A percentile compares a stretch with the other conserved stretches of the same genome.
Evolutionary conservation across 176 grass and related monocot genomes (phyloP).

Genomic region (Triticum timopheevii): DNA sequence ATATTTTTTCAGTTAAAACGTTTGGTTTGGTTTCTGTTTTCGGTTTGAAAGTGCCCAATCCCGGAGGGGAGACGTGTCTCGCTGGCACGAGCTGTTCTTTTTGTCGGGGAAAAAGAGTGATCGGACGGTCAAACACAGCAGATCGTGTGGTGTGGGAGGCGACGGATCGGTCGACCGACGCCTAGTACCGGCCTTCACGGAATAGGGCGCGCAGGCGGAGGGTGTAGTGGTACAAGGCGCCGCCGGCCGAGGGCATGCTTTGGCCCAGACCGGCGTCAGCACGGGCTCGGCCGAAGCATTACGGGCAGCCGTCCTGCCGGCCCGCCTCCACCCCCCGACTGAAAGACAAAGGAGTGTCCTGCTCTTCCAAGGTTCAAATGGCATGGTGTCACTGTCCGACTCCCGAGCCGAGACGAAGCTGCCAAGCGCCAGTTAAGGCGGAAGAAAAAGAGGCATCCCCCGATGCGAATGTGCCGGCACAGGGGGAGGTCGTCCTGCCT

Average conservation of each 20-base stretch:
- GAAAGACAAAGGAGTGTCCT: conserved; percentile 9
- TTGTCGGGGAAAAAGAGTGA: too few relatives aligned
- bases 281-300: conserved; percentile 1
- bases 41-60: too few relatives aligned
- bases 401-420: not conserved
- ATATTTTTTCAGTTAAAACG: too few relatives aligned
- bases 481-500: conserved; percentile 36
- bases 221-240: not conserved
- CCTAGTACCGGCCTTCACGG: too few relatives aligned
- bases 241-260: not conserved
- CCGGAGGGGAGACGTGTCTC: too few relatives aligned
- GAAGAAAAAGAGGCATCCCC: conserved; percentile 26
- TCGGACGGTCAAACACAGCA: too few relatives aligned
- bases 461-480: conserved; percentile 1
- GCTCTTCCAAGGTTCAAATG: conserved; percentile 9
- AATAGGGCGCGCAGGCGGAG: not conserved
- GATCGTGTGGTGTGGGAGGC: too few relatives aligned
- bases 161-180: too few relatives aligned
- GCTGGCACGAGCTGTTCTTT: too few relatives aligned
- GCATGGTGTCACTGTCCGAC: conserved; percentile 27
- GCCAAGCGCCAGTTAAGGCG: not conserved
- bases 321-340: too few relatives aligned
- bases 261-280: not conserved
- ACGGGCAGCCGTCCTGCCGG: not conserved
- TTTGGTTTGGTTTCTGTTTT: too few relatives aligned